Conservation (phyloP, 2,329 filamentous ascomycete species). For the Paraphaeosphaeria sporulosa region DNA sequence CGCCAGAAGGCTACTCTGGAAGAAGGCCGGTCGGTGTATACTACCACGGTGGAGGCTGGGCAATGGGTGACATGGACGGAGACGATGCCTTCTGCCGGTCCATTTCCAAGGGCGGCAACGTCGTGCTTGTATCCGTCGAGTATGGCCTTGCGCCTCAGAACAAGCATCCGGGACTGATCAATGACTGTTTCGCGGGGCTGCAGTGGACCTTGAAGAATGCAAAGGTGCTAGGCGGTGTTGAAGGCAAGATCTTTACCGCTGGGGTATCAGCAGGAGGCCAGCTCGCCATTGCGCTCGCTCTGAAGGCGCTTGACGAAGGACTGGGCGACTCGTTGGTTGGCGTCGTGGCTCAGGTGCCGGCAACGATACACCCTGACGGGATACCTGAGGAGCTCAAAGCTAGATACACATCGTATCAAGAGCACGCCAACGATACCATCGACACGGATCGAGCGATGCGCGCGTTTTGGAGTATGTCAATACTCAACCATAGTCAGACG, state of each 20-base stretch:
- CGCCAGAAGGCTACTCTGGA: slow-evolving; percentile 37
- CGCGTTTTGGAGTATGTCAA: slow-evolving; percentile 40
- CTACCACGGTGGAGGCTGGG: slow-evolving; percentile 49
- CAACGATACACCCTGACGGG: slow-evolving; percentile 46
- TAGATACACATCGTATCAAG: slow-evolving; percentile 45
- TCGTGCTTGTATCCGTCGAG: slow-evolving; percentile 46
- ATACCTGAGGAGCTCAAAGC: slow-evolving; percentile 46
- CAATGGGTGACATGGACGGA: slow-evolving; percentile 45
- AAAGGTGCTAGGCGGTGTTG: slow-evolving; percentile 30
- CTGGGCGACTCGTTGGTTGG: slow-evolving; percentile 46
- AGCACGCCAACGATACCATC: slow-evolving; percentile 48
- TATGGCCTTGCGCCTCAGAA: slow-evolving; percentile 47
- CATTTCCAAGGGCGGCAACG: slow-evolving; percentile 33
- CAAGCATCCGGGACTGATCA: slow-evolving; percentile 42
- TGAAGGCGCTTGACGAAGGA: slow-evolving; percentile 49
- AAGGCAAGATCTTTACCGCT: slow-evolving; percentile 44
- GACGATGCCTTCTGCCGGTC: slow-evolving; percentile 41
- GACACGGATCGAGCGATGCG: slow-evolving; percentile 47
- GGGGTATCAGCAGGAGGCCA: slow-evolving; percentile 52
- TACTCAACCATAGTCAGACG: slow-evolving; percentile 25
- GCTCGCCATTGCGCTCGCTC: slow-evolving; percentile 47
- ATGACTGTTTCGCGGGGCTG: slow-evolving; percentile 46
- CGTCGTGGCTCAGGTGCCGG: slow-evolving; percentile 48
- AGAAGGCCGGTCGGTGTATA: slow-evolving; percentile 45
- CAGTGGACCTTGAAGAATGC: slow-evolving; percentile 41